Conservation (phyloP, 148 eudicot genomes). For the Rhododendron griersonianum region DNA sequence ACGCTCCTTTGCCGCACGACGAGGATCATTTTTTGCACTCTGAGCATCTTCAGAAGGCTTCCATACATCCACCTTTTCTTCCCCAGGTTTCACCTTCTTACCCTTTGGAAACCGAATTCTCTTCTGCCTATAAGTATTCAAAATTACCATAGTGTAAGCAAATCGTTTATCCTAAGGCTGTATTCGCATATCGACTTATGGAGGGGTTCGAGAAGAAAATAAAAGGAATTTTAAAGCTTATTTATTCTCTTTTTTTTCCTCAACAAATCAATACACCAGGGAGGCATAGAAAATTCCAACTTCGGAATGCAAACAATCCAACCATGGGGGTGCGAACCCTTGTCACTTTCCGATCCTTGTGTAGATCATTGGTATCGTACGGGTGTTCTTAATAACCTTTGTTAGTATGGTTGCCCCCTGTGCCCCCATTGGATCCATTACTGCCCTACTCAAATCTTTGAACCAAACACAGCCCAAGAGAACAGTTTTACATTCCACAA, state of each 20-base stretch:
- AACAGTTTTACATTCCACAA: not conserved
- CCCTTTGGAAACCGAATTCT: slow-evolving; percentile 86
- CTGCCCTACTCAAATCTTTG: not conserved
- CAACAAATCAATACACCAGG: not conserved
- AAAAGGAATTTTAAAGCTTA: not conserved
- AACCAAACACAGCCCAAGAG: not conserved
- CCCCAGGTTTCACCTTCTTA: slow-evolving; percentile 59
- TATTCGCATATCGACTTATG: not conserved
- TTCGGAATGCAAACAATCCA: not conserved
- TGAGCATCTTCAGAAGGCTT: slow-evolving; percentile 30
- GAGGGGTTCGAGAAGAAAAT: not conserved
- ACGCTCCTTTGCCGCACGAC: slow-evolving; percentile 65
- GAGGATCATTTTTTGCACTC: slow-evolving; percentile 35
- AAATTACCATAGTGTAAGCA: not conserved
- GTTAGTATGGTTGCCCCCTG: not conserved
- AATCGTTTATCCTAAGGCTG: not conserved
- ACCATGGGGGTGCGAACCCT: not conserved
- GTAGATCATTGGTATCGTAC: not conserved
- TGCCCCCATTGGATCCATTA: not conserved
- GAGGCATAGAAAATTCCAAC: not conserved
- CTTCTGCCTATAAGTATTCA: slow-evolving; percentile 50
- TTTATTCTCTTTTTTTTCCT: not conserved
- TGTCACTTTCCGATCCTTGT: not conserved
- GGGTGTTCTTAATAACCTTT: not conserved
- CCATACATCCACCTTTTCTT: slow-evolving; percentile 23